These are phyloP conservation scores for Trametes coccinea DNA, from an alignment of 768 basidiomycete species.

Conservation along the genomic window DNA sequence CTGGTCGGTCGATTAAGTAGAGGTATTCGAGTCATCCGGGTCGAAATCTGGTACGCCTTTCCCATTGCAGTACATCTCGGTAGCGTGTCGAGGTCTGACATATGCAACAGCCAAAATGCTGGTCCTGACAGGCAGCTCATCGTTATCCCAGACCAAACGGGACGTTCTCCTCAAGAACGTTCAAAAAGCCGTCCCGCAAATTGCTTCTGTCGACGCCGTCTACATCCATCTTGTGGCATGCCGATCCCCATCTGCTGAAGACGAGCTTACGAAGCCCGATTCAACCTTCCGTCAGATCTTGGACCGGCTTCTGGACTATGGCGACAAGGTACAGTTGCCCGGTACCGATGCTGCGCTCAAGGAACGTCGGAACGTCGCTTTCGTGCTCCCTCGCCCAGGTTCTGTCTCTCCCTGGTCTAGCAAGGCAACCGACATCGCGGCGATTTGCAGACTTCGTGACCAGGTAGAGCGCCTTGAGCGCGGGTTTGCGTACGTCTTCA, in stretches of 20 bases:
- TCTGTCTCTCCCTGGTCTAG: constrained; percentile 99
- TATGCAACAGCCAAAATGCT: constrained; percentile 54
- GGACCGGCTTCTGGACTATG: constrained; percentile 77
- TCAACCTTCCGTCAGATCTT: constrained; percentile 57
- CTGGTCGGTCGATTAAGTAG: background rate
- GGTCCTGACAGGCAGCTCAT: constrained; percentile 74
- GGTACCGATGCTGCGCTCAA: constrained; percentile 42
- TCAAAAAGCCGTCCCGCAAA: constrained; percentile 48
- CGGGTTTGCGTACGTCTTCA: constrained; percentile 70
- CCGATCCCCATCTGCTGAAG: constrained; percentile 44
- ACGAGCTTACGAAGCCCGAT: constrained; percentile 43
- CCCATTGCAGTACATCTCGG: too few species aligned
- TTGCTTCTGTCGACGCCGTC: constrained; percentile 76
- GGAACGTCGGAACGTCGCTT: constrained; percentile 49
- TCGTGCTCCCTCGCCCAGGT: constrained; percentile 80
- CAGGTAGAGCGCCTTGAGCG: constrained; percentile 85
- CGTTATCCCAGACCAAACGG: constrained; percentile 70
- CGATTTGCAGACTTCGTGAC: constrained; percentile 75
- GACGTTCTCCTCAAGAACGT: constrained; percentile 62
- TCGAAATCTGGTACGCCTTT: too few species aligned
- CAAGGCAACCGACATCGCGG: constrained; percentile 95
- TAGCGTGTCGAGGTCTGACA: too few species aligned
- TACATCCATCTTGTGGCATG: constrained; percentile 86
- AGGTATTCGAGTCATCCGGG: background rate
- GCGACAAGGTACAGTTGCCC: constrained; percentile 64